Conservation (phyloP, 345 rosid genomes). For the Crucihimalaya himalaica region DNA sequence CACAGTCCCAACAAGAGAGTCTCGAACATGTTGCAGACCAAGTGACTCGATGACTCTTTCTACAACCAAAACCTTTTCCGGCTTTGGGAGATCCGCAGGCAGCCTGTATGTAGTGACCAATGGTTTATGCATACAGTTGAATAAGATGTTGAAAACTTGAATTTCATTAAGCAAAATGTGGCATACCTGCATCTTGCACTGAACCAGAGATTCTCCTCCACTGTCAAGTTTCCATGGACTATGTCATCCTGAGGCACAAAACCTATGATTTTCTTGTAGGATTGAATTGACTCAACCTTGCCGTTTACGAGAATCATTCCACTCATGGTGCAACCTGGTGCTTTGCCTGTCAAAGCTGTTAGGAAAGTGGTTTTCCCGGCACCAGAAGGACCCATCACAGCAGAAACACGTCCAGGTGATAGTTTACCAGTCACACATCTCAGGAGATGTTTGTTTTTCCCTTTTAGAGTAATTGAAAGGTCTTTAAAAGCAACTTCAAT, state of each 20-base stretch:
- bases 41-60: conserved; percentile 92
- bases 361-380: conserved; percentile 98
- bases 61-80: conserved; percentile 85
- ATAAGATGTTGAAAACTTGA: background rate
- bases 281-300: conserved; percentile 72
- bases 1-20: conserved; percentile 93
- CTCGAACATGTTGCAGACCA: conserved; percentile 81
- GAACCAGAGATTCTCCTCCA: conserved; percentile 98
- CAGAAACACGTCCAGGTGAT: conserved; percentile 87
- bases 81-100: conserved; percentile 71
- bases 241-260: conserved; percentile 99
- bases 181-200: conserved; percentile 98
- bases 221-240: conserved; percentile 97
- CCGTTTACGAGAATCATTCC: conserved; percentile 89
- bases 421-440: conserved; percentile 92
- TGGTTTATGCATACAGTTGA: background rate
- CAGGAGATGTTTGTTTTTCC: conserved; percentile 77
- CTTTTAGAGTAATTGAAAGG: conserved; percentile 72
- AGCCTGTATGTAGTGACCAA: conserved; percentile 48
- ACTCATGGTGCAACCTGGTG: conserved; percentile 68
- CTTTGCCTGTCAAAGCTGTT: conserved; percentile 89
- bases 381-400: conserved; percentile 99
- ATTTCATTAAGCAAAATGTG: conserved; percentile 6
- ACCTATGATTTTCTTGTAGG: conserved; percentile 89
- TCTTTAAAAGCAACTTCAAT: conserved; percentile 88